Evolutionary conservation across 768 basidiomycete genomes (phyloP).

Genomic region (Termitomyces sp.): DNA sequence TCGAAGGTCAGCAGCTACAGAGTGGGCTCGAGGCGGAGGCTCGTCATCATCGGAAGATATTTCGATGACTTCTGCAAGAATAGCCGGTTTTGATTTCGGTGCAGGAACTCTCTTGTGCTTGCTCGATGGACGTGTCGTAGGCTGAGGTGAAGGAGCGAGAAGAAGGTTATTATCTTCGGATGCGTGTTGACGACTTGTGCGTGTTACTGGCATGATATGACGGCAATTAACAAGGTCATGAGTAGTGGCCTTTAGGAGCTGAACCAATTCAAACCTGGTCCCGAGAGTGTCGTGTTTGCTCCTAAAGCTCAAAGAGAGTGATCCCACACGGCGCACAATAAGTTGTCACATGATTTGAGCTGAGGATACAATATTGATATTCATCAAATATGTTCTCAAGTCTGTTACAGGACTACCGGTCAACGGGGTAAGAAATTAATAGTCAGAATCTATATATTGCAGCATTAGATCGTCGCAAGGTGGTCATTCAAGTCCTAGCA

Average conservation of each 20-base stretch:
- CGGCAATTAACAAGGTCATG: not conserved
- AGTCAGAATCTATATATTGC: not conserved
- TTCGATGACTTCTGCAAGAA: slow-evolving; percentile 41
- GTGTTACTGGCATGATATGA: slow-evolving; percentile 9
- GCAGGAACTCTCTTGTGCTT: slow-evolving; percentile 17
- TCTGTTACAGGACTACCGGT: not conserved
- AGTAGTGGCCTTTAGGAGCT: not conserved
- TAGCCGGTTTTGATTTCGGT: slow-evolving; percentile 11
- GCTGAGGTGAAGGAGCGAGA: not conserved
- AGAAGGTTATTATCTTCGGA: not conserved
- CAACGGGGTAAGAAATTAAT: not conserved
- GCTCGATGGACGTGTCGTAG: slow-evolving; percentile 3
- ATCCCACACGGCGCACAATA: too few species aligned
- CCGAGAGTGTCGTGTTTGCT: not conserved
- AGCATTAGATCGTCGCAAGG: not conserved
- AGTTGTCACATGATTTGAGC: not conserved
- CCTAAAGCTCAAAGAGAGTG: not conserved
- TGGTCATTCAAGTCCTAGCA: not conserved
- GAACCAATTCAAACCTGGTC: not conserved
- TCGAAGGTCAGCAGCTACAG: slow-evolving; percentile 28
- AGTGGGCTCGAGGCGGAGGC: slow-evolving; percentile 6
- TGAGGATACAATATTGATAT: not conserved
- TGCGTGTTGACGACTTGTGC: not conserved
- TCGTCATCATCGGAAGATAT: slow-evolving; percentile 54
- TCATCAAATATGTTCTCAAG: too few species aligned